phyloP scores from a whole-genome alignment of 108 stramenopile genomes.

The Skeletonema grethae region DNA sequence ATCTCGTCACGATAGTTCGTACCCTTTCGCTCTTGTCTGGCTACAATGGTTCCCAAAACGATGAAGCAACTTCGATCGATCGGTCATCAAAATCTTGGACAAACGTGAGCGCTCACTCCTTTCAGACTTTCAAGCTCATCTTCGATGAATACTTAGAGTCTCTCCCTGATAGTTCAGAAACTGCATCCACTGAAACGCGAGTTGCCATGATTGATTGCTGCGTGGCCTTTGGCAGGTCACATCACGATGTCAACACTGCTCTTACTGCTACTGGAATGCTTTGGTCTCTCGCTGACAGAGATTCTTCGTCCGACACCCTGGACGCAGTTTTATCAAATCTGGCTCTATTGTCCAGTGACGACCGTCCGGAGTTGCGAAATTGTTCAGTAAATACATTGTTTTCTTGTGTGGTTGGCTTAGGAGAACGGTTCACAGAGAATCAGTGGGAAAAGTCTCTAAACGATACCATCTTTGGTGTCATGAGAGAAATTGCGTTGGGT shows the following conservation, averaged over 20 bases:
- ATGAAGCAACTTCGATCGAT: slow-evolving; percentile 20
- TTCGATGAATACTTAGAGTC: slow-evolving; percentile 85
- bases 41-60: slow-evolving; percentile 4
- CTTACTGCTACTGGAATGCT: slow-evolving; percentile 90
- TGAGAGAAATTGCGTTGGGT: slow-evolving; percentile 34
- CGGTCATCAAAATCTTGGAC: slow-evolving; percentile 68
- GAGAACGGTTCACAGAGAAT: slow-evolving; percentile 60
- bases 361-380: slow-evolving; percentile 81
- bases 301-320: slow-evolving; percentile 62
- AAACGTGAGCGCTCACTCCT: slow-evolving; percentile 70
- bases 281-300: slow-evolving; percentile 87
- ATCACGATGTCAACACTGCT: slow-evolving; percentile 90
- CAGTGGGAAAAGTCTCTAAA: slow-evolving; percentile 84
- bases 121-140: slow-evolving; percentile 87
- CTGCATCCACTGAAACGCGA: slow-evolving; percentile 41
- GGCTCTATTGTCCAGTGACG: slow-evolving; percentile 64
- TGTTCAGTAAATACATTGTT: slow-evolving; percentile 93
- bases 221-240: slow-evolving; percentile 80
- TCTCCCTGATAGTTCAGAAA: slow-evolving; percentile 3
- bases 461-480: slow-evolving; percentile 67
- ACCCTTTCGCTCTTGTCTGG: slow-evolving; percentile 65
- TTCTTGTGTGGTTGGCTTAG: slow-evolving; percentile 89
- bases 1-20: slow-evolving; percentile 58
- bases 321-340: slow-evolving; percentile 78
- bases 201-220: slow-evolving; percentile 80